Evolutionary conservation across 805 yeast genomes (phyloP).

Genomic region (Wickerhamiella dianesei): DNA sequence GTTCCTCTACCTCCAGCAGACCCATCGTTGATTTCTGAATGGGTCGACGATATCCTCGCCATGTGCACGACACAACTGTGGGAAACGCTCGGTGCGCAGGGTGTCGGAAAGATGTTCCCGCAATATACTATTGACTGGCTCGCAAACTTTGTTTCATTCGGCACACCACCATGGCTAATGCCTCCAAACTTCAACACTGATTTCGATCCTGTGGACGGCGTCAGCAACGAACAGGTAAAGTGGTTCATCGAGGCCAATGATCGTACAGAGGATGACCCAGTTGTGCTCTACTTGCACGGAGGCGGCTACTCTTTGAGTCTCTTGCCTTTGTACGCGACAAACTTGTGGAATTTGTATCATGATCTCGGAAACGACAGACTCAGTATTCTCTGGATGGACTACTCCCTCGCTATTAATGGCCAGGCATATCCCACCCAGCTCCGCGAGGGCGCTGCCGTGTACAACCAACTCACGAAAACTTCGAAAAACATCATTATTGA

Average conservation of each 20-base stretch:
- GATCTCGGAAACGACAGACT: conserved; percentile 10
- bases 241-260: conserved; percentile 15
- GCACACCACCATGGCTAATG: neutral
- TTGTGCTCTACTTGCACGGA: conserved; percentile 18
- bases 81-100: neutral
- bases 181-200: conserved; percentile 8
- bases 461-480: conserved; percentile 13
- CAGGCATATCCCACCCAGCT: conserved; percentile 20
- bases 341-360: conserved; percentile 4
- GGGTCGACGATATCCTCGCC: neutral
- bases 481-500: conserved; percentile 15
- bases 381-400: conserved; percentile 21
- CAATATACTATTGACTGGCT: neutral
- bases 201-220: conserved; percentile 3
- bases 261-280: conserved; percentile 15
- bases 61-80: neutral
- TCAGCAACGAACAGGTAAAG: conserved; percentile 1
- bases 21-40: neutral
- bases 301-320: conserved; percentile 16
- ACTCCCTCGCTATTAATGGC: conserved; percentile 16
- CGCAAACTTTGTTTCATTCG: neutral
- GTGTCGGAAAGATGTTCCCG: neutral
- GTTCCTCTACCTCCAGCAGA: too few species aligned
- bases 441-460: conserved; percentile 15
- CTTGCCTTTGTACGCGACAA: conserved; percentile 5